Base-by-base conservation (phyloP, 2,329 filamentous ascomycete genomes). In the Calonectria fujianensis region DNA sequence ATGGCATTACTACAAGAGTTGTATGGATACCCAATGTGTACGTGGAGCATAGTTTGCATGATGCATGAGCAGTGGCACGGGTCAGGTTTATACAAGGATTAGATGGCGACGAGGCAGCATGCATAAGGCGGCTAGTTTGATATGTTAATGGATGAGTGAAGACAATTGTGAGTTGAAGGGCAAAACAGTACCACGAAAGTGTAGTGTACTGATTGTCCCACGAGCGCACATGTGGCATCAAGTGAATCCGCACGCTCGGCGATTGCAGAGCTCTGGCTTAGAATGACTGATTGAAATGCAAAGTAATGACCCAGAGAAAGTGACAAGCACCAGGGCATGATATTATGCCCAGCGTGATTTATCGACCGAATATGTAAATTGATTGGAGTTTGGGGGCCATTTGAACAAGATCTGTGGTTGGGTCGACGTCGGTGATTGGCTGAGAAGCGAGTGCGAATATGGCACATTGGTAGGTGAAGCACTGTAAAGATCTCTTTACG, bases 11-110 rank as follows among this genome's bases (percentile, higher is more conserved):
- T 41, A 54, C 63, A 39, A 52, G 39, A 41, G 48, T 65, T 57
- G 45, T 32, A 69, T 61, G 2, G 66, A 80, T 80, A 79, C 76
- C 78, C 77, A 72, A 70, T 75, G 72, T 76, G 72, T 67, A 64
- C 31, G 10, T 37, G 50, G 50, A 18, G 14, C 50, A 32, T 27
- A n/a, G n/a, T 27, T 68, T 72, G 69, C 52, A 50, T 65, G 35
- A 74, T 61, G 31, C 24, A 64, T 32, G 39, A 39, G 14, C 41
- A 45, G 24, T 37, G 31, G 35, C 35, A 45, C 41, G 32, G 57
- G 57, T 16, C 57, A n/a, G 24, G 24, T 61, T 61, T 61, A 63
- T 63, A 31, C 27, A 41, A 18, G 57, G 35, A 39, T 31, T 41
- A 63, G 57, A 63, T 27, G 24, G 14, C 11, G 57, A 37, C 20